These are phyloP conservation scores for Leptographium wingfieldii DNA, from an alignment of 2,329 filamentous ascomycete genomes.

Conservation along the genomic window DNA sequence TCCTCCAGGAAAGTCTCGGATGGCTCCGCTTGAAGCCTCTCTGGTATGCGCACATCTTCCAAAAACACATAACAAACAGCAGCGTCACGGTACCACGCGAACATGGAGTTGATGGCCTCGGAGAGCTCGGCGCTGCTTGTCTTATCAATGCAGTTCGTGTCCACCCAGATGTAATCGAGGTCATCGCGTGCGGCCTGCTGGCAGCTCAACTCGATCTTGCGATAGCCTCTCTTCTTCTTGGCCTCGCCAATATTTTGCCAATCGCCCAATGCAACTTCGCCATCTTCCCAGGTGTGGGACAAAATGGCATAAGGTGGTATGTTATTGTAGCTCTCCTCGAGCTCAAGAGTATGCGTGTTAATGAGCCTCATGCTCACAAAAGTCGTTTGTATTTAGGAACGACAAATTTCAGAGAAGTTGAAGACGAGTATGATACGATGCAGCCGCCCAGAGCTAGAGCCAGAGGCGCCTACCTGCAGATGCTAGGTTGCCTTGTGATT, in stretches of 20 bases:
- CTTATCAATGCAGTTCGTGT: slow-evolving; percentile 27
- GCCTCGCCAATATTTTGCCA: slow-evolving; percentile 5
- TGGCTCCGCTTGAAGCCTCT: not conserved
- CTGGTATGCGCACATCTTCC: slow-evolving; percentile 12
- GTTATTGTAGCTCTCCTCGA: slow-evolving; percentile 6
- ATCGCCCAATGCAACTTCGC: slow-evolving; percentile 18
- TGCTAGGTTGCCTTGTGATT: not conserved
- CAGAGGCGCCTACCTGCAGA: not conserved
- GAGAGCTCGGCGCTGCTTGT: slow-evolving; percentile 21
- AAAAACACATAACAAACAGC: slow-evolving; percentile 23
- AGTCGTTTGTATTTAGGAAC: not conserved
- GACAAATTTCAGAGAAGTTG: not conserved
- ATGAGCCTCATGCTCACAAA: slow-evolving; percentile 10
- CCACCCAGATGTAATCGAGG: slow-evolving; percentile 22
- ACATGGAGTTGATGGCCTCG: slow-evolving; percentile 18
- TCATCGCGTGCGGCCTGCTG: slow-evolving; percentile 15
- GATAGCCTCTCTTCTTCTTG: slow-evolving; percentile 10
- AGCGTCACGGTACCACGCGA: slow-evolving; percentile 21
- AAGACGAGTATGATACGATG: not conserved
- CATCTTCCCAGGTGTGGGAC: slow-evolving; percentile 20
- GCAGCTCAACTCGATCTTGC: slow-evolving; percentile 15
- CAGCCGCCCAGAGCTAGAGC: not conserved
- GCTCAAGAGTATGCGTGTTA: slow-evolving; percentile 4
- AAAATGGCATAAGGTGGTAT: slow-evolving; percentile 20
- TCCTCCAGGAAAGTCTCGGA: not conserved